phyloP scores from a whole-genome alignment of 2,329 filamentous ascomycete genomes.

The Monilinia laxa region DNA sequence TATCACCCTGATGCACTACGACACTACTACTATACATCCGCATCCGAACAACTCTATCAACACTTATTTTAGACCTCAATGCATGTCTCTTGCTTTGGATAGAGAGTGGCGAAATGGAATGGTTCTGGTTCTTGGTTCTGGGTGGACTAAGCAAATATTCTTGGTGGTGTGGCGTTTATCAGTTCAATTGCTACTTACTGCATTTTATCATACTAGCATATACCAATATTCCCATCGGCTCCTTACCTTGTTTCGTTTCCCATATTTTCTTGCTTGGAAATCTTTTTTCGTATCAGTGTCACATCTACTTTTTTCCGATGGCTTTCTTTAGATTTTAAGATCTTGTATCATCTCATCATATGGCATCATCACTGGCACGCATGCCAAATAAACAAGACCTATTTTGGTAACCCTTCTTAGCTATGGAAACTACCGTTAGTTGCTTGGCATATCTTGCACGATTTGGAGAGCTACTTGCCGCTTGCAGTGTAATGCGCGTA shows the following conservation, averaged over 20 bases:
- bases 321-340: conserved; percentile 1
- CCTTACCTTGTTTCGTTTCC: conserved; percentile 11
- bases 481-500: conserved; percentile 15
- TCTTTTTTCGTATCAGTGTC: conserved; percentile 12
- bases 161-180: conserved; percentile 18
- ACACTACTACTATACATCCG: conserved; percentile 10
- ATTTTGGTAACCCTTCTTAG: not conserved
- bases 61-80: conserved; percentile 14
- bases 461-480: conserved; percentile 10
- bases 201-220: conserved; percentile 22
- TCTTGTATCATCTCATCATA: conserved; percentile 16
- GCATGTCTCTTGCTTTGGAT: conserved; percentile 9
- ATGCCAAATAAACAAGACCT: conserved; percentile 8
- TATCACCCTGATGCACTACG: conserved; percentile 18
- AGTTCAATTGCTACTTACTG: conserved; percentile 5
- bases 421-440: conserved; percentile 7
- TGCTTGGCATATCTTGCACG: conserved; percentile 19
- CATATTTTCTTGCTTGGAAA: conserved; percentile 10
- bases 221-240: conserved; percentile 18
- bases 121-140: conserved; percentile 9
- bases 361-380: conserved; percentile 16
- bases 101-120: conserved; percentile 8
- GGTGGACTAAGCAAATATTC: conserved; percentile 11
- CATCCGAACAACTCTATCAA: not conserved
- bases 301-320: conserved; percentile 11